Percentiles rank a stretch among this genome's conserved stretches.
These are phyloP conservation scores for Lactarius tabidus DNA, from an alignment of 768 basidiomycete genomes.

Conservation along the genomic window DNA sequence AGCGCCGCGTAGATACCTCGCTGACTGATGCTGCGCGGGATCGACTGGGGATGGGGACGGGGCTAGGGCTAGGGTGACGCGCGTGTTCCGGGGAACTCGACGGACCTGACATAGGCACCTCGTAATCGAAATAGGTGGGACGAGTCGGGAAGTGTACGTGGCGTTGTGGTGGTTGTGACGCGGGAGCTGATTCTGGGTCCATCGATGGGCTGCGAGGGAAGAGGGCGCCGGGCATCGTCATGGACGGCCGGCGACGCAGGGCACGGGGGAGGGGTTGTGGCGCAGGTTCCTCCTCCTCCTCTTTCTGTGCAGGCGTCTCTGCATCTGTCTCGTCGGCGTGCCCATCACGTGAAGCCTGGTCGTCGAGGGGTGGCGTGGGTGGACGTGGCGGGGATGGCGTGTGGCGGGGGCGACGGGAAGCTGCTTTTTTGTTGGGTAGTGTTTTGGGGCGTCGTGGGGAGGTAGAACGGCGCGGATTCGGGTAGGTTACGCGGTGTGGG, in stretches of 20 bases:
- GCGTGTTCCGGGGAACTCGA: slow-evolving; percentile 15
- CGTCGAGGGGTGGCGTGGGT: slow-evolving; percentile 1
- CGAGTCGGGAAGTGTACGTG: slow-evolving; percentile 40
- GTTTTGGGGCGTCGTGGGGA: slow-evolving; percentile 1
- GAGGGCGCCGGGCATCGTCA: slow-evolving; percentile 77
- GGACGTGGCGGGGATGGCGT: neutral
- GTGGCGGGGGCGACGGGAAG: neutral
- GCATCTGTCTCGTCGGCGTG: neutral
- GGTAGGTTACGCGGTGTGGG: neutral
- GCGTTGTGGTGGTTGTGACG: slow-evolving; percentile 28
- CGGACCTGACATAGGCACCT: slow-evolving; percentile 11
- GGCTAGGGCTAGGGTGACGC: neutral
- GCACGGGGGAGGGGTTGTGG: slow-evolving; percentile 34
- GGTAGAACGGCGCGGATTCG: neutral
- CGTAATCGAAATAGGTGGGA: slow-evolving; percentile 14
- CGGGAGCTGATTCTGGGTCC: slow-evolving; percentile 39
- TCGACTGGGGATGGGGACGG: neutral
- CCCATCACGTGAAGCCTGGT: neutral
- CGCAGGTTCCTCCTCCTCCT: slow-evolving; percentile 24
- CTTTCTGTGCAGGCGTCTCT: slow-evolving; percentile 27
- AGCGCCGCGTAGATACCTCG: neutral
- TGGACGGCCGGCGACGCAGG: slow-evolving; percentile 41
- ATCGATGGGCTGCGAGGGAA: slow-evolving; percentile 65
- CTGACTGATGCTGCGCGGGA: slow-evolving; percentile 7
- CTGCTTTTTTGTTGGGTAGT: neutral